Base-by-base conservation (phyloP, 2,329 filamentous ascomycete genomes). In the Diplodia seriata region DNA sequence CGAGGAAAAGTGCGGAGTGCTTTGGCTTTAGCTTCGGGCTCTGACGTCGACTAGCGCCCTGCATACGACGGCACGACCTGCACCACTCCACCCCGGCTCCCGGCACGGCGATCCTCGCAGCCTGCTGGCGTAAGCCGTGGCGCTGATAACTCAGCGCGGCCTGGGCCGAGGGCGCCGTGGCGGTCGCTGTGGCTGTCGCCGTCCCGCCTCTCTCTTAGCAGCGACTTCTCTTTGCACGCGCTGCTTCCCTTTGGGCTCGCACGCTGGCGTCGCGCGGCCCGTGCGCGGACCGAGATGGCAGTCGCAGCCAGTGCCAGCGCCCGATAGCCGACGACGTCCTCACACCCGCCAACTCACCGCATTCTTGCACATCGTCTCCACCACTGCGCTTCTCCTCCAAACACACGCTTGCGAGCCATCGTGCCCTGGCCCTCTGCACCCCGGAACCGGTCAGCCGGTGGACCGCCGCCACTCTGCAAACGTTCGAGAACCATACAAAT, bases 41-140 rank as follows among this genome's bases (percentile, higher is more conserved):
- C 54, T 56, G 54, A 56, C 54, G 54, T 56, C 23, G 51, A n/a
- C 51, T 54, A 56, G 54, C 54, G 31, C 26, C 53, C 54, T 20
- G 15, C 31, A 38, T n/a, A 26, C 31, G 54, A 29, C 8, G 6
- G 54, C n/a, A 18, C 15, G 7, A 15, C 9, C 53, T n/a, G 8
- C 31, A 33, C 53, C 31, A 9, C 53, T n/a, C 5, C 31, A 33
- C 53, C 31, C 54, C 54, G 54, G 54, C 31, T 5, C 5, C 54
- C 31, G 18, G 31, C 54, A 38, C 11, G 18, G 5, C 23, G n/a
- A 7, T 33, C 29, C 18, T 40, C 54, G 33, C 54, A n/a, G 18
- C n/a, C n/a, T 47, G 3, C n/a, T 47, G 23, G 23, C 23, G 43
- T 47, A 47, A 47, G 43, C 43, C n/a, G 43, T n/a, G 43, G 43